phyloP scores from a whole-genome alignment of 192 early-diverging fungal genomes.

The Chytriomyces hyalinus region DNA sequence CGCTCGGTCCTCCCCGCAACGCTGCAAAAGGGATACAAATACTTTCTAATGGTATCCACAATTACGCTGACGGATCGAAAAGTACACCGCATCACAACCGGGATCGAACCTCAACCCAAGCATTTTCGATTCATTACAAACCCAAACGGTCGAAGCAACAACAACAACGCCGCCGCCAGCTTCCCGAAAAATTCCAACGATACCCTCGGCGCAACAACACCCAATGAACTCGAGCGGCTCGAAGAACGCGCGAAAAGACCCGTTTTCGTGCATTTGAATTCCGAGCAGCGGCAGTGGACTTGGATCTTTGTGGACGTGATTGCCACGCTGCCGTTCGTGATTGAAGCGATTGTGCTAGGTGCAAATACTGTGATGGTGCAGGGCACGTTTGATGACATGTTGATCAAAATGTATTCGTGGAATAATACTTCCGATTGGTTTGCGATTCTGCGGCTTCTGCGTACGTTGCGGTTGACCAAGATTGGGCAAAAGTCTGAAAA shows the following conservation, averaged over 20 bases:
- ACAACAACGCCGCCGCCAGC: background rate
- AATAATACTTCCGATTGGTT: background rate
- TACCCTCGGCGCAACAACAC: background rate
- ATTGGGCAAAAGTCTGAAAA: constrained; percentile 33
- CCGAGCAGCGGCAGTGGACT: background rate
- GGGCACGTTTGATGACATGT: background rate
- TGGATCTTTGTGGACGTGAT: constrained; percentile 26
- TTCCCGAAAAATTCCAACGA: background rate
- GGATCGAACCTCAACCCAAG: background rate
- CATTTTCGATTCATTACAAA: constrained; percentile 1
- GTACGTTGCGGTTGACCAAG: constrained; percentile 32
- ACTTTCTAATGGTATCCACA: background rate
- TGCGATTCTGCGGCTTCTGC: constrained; percentile 13
- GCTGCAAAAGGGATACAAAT: background rate
- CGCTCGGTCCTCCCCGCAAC: background rate
- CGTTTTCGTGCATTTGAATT: background rate
- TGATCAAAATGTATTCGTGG: constrained; percentile 3
- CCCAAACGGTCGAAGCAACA: background rate
- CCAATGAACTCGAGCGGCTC: background rate
- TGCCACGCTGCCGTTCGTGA: constrained; percentile 25
- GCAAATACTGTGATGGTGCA: background rate
- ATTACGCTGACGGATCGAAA: constrained; percentile 1
- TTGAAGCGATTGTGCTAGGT: constrained; percentile 12
- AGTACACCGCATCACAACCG: constrained; percentile 9
- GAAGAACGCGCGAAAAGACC: background rate